A percentile compares a stretch with the other conserved stretches of the same genome.
Evolutionary conservation across 148 eudicot genomes (phyloP).

Genomic region (Bassia scoparia): DNA sequence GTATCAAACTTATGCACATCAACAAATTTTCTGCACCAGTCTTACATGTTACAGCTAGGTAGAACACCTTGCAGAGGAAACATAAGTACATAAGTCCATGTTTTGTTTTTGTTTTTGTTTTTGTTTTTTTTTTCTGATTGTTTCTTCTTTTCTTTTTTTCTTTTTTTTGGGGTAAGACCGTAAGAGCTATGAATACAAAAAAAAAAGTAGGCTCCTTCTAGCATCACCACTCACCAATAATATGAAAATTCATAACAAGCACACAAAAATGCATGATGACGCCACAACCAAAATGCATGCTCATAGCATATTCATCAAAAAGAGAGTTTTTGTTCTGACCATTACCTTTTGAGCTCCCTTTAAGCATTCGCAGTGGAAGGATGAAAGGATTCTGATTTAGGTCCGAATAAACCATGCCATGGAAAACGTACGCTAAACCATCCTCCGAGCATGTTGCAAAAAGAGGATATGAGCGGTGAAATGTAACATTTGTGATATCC

Average conservation of each 20-base stretch:
- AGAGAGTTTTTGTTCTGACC: constrained; percentile 40
- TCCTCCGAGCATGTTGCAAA: constrained; percentile 93
- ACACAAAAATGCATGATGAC: neutral
- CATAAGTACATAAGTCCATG: too few relatives aligned
- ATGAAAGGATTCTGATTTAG: constrained; percentile 81
- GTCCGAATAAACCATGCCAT: constrained; percentile 98
- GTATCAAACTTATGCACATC: too few relatives aligned
- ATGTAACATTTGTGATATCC: constrained; percentile 76
- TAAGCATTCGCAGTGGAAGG: constrained; percentile 72
- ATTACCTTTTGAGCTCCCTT: constrained; percentile 75
- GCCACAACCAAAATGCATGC: neutral
- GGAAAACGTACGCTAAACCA: constrained; percentile 77
- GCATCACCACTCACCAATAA: neutral
- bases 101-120: too few relatives aligned
- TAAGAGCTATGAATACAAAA: neutral
- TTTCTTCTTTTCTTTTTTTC: neutral
- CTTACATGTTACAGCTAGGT: too few relatives aligned
- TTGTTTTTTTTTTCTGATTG: too few relatives aligned
- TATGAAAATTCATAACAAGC: neutral
- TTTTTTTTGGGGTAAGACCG: too few relatives aligned
- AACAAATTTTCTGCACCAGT: too few relatives aligned
- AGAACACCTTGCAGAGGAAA: too few relatives aligned
- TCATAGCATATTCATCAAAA: neutral
- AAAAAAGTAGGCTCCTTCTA: neutral
- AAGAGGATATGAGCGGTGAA: constrained; percentile 83